phyloP scores from a whole-genome alignment of 2,329 filamentous ascomycete species.

The Emmonsiellopsis sp. region DNA sequence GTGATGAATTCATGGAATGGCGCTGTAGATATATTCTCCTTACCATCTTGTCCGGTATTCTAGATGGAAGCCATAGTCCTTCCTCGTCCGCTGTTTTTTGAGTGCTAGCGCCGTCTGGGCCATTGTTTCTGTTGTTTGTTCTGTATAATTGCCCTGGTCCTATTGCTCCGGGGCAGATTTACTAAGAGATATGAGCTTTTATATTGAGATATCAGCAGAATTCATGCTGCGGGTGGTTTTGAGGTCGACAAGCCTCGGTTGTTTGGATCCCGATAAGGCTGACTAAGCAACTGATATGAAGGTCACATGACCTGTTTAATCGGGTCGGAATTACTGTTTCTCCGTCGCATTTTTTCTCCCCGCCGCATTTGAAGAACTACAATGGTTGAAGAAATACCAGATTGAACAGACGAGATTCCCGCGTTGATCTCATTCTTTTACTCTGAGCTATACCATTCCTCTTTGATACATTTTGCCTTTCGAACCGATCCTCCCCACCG shows the following conservation, averaged over 20 bases:
- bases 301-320: no score
- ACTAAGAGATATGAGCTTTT: background rate
- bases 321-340: no score
- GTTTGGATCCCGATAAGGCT: no score
- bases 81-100: conserved; percentile 53
- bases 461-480: background rate
- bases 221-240: background rate
- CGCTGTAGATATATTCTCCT: background rate
- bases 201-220: no score
- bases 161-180: background rate
- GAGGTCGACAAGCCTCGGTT: background rate
- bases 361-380: conserved; percentile 1
- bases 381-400: conserved; percentile 12
- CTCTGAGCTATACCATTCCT: background rate
- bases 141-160: background rate
- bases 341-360: no score
- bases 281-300: no score
- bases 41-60: conserved; percentile 85
- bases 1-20: background rate
- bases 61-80: conserved; percentile 68
- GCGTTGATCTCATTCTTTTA: background rate
- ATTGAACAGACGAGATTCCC: background rate
- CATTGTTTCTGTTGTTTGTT: conserved; percentile 11
- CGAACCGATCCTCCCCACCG: background rate
- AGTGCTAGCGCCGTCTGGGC: conserved; percentile 29